phyloP scores from a whole-genome alignment of 1,284 basidiomycete species.

The Polyporus tsugae region DNA sequence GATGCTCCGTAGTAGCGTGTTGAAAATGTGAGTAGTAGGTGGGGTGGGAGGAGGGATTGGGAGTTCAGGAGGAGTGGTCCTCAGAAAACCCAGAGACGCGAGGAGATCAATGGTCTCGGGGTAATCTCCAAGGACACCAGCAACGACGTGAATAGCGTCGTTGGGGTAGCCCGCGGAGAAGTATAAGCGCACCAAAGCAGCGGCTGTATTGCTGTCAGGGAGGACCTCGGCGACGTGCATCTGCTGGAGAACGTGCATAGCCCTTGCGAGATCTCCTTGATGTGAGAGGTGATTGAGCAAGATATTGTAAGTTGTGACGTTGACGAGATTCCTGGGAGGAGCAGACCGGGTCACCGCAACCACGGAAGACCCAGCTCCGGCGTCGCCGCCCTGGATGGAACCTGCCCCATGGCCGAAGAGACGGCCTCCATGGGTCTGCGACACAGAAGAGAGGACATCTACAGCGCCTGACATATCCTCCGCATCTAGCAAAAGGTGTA shows the following conservation, averaged over 20 bases:
- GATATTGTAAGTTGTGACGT: slow-evolving; percentile 69
- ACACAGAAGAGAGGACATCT: slow-evolving; percentile 59
- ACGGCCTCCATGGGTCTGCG: slow-evolving; percentile 38
- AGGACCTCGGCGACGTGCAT: slow-evolving; percentile 54
- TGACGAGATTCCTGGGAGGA: slow-evolving; percentile 43
- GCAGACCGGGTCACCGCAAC: slow-evolving; percentile 29
- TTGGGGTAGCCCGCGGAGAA: slow-evolving; percentile 55
- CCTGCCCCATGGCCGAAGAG: slow-evolving; percentile 40
- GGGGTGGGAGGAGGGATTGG: slow-evolving; percentile 23
- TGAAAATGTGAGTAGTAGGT: slow-evolving; percentile 62
- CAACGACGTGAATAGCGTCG: slow-evolving; percentile 58
- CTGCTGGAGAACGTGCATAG: slow-evolving; percentile 54
- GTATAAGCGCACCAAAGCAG: slow-evolving; percentile 64
- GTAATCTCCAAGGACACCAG: slow-evolving; percentile 50
- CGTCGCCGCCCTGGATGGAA: slow-evolving; percentile 45
- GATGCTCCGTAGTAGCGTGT: slow-evolving; percentile 61
- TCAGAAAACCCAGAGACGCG: slow-evolving; percentile 30
- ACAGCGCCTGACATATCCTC: slow-evolving; percentile 56
- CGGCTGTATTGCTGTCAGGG: slow-evolving; percentile 56
- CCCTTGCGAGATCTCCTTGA: slow-evolving; percentile 53
- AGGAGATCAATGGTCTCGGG: slow-evolving; percentile 37
- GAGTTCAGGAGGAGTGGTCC: slow-evolving; percentile 11
- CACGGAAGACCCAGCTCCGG: slow-evolving; percentile 9
- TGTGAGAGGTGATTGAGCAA: slow-evolving; percentile 66
- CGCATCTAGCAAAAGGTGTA: slow-evolving; percentile 66